phyloP scores from a whole-genome alignment of 306 rosid genomes.

The Leucaena leucocephala region DNA sequence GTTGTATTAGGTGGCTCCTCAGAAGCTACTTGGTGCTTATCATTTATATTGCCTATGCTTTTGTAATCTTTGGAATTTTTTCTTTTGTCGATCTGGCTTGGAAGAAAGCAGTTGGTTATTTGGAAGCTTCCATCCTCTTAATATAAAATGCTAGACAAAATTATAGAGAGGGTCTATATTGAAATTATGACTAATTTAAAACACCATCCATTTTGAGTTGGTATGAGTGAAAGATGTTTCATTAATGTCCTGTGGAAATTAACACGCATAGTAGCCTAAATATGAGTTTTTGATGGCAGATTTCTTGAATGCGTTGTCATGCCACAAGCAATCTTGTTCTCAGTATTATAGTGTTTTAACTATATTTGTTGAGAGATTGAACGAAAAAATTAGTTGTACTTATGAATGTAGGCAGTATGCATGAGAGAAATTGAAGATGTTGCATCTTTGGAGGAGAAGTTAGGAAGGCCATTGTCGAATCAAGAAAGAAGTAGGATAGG shows the following conservation, averaged over 20 bases:
- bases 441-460: constrained; percentile 76
- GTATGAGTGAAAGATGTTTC: not conserved
- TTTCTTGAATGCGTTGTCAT: not conserved
- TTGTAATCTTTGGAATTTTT: not conserved
- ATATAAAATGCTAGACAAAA: not conserved
- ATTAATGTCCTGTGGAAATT: not conserved
- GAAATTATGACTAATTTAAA: not conserved
- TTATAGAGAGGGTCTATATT: not conserved
- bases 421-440: constrained; percentile 86
- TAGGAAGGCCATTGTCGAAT: constrained; percentile 76
- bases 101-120: not conserved
- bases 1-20: not conserved
- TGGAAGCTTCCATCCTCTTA: not conserved
- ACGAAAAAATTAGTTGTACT: not conserved
- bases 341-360: not conserved
- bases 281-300: not conserved
- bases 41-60: constrained; percentile 13
- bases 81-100: not conserved
- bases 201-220: not conserved
- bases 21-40: constrained; percentile 14
- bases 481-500: constrained; percentile 92
- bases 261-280: not conserved
- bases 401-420: constrained; percentile 68
- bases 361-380: not conserved
- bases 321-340: not conserved